Percentiles rank a stretch among this genome's conserved stretches.
phyloP scores from a whole-genome alignment of 257 asterid species.

The Ligustrum vulgare region DNA sequence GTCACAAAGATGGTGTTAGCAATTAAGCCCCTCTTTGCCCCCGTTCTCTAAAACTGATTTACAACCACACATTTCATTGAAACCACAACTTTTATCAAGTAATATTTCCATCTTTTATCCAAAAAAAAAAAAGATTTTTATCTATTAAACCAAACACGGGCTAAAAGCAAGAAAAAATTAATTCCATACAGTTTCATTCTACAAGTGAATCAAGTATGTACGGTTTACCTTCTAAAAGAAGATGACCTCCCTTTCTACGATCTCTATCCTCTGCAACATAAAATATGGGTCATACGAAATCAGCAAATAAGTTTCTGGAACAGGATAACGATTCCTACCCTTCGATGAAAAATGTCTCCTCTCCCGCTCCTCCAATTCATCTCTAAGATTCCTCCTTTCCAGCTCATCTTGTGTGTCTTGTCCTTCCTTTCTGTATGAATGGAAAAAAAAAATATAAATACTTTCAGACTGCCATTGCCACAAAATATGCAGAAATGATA shows the following conservation, averaged over 20 bases:
- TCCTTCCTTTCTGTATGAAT: constrained; percentile 64
- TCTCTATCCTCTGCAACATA: constrained; percentile 79
- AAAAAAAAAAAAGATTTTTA: too few relatives aligned
- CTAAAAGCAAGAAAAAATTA: background rate
- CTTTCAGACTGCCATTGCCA: constrained; percentile 4
- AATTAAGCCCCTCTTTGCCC: too few relatives aligned
- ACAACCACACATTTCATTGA: too few relatives aligned
- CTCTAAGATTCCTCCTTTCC: constrained; percentile 69
- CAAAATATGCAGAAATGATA: background rate
- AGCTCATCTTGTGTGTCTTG: constrained; percentile 84
- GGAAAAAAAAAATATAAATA: background rate
- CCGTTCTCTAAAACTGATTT: too few relatives aligned
- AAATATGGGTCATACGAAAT: background rate
- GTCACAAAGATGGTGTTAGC: constrained; percentile 13
- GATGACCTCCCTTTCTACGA: constrained; percentile 75
- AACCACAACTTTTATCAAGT: too few relatives aligned
- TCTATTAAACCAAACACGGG: too few relatives aligned
- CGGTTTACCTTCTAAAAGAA: constrained; percentile 78
- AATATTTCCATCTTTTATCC: too few relatives aligned
- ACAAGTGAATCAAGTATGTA: constrained; percentile 6
- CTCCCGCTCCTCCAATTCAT: constrained; percentile 82
- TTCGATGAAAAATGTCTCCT: constrained; percentile 72
- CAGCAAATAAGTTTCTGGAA: background rate
- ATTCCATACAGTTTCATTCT: background rate
- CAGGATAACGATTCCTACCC: constrained; percentile 34